Base-by-base conservation (phyloP, 495 filamentous ascomycete species). In the Neurospora sp. region DNA sequence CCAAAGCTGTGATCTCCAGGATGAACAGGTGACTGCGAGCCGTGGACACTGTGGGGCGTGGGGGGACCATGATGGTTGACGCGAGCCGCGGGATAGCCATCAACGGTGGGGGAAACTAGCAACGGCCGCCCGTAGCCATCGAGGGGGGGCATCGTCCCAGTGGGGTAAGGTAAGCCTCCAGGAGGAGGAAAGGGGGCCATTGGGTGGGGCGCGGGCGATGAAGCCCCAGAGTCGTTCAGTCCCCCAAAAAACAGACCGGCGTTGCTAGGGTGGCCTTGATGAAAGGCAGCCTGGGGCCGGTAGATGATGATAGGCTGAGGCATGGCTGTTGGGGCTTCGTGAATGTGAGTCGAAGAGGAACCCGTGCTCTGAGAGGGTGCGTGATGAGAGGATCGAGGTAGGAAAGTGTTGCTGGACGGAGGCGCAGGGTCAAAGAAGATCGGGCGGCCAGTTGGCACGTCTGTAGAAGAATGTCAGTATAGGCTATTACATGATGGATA, bases 1-100 rank as follows among this genome's bases (percentile, higher is more conserved):
- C 62, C 76, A 44, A 81, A 72, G 54, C 69, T 76, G 59, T 76
- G 75, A 40, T 83, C 82, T 5, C 83, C 82, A 0, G 77, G 74
- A 35, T 80, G 81, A 5, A 76, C 78, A 1, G 86, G 88, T 27
- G 84, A 81, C 70, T 87, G 86, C 4, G 87, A 89, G 20, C 84
- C 87, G 20, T 87, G 86, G 48, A 86, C 85, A 73, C 86, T 88
- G 44, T 85, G 86, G 5, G 86, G 85, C 8, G 86, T 88, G 7
- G 84, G 82, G 7, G 86, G 83, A 0, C 82, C 83, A 70, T 84
- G 84, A 72, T 80, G 85, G 74, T 77, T 80, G 73, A 80, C 72
- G 39, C 76, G 74, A 54, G 75, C 70, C 40, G 83, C 79, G 4
- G 80, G 80, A 39, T 80, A 84, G 20, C 78, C 79, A 37, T 86